These are phyloP conservation scores for Pneumocystis jirovecii DNA, from an alignment of 1,139 yeast species.

Conservation along the genomic window DNA sequence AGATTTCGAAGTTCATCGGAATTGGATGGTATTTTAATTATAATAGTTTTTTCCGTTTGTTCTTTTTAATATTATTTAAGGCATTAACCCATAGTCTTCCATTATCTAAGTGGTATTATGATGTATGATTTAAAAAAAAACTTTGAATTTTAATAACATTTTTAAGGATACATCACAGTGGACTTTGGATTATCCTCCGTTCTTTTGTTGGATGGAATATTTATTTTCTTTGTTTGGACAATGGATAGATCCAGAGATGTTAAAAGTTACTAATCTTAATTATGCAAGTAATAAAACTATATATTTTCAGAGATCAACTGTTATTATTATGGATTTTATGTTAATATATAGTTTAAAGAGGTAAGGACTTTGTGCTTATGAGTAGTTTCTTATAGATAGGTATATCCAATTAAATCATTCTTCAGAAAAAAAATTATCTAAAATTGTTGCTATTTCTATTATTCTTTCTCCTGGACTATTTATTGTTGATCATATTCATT, in stretches of 20 bases:
- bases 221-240: constrained; percentile 54
- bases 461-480: constrained; percentile 79
- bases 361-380: constrained; percentile 28
- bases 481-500: constrained; percentile 82
- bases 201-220: constrained; percentile 92
- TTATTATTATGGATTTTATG: constrained; percentile 58
- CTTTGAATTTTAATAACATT: neutral
- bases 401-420: constrained; percentile 4
- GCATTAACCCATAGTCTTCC: constrained; percentile 73
- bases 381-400: neutral
- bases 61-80: neutral
- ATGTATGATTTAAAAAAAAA: constrained; percentile 21
- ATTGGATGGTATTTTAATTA: constrained; percentile 49
- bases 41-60: neutral
- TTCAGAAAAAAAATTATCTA: constrained; percentile 33
- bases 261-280: constrained; percentile 62
- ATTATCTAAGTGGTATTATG: constrained; percentile 64
- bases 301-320: constrained; percentile 68
- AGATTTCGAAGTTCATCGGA: constrained; percentile 92
- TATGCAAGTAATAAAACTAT: constrained; percentile 54
- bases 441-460: constrained; percentile 69
- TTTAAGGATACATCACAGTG: constrained; percentile 51
- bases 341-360: constrained; percentile 58
- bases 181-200: constrained; percentile 97
- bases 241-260: constrained; percentile 29